Base-by-base conservation (phyloP, 1,284 basidiomycete genomes). In the Xerocomus nothofagi region DNA sequence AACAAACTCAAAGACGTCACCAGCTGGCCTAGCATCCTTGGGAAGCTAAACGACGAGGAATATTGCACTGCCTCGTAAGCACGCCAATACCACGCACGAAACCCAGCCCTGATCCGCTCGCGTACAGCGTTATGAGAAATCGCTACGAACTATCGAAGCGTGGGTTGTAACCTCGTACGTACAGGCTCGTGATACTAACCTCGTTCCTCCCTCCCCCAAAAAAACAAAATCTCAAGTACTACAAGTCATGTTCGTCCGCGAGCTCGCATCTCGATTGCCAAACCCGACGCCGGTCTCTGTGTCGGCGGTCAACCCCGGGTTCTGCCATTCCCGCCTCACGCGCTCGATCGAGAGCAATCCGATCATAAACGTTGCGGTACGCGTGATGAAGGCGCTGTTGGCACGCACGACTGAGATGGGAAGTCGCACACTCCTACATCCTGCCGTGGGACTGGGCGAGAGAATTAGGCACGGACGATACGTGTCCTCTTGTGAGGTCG, bases 91-190 rank as follows among this genome's bases (percentile, higher is more conserved):
- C 17, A n/a, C 42, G 6, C 15, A 6, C 9, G 21, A 33, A 36
- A 27, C 20, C 27, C 12, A 6, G 6, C 17, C 12, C 29, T 39
- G 30, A 54, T 50, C 26, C 17, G 3, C 11, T 40, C 10, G 10
- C 23, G 10, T 39, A n/a, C n/a, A 65, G 57, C 3, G 41, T 52
- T 38, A 66, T 63, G 57, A 44, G 4, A 30, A 36, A 44, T 6
- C 68, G 69, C 4, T 75, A 74, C 49, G 39, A 46, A 11, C 44
- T 67, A 15, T 61, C 72, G 2, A 74, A 74, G 47, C 43, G 71
- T 74, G 42, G 51, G 66, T 56, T 6, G 50, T n/a, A 8, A 20
- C 26, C 9, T 29, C n/a, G 7, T 33, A 15, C 1, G 12, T 20
- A 29, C 34, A 29, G 23, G 24, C 14, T 34, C 27, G 43, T 34